phyloP scores from a whole-genome alignment of 768 basidiomycete species.

The Suillus subalutaceus region DNA sequence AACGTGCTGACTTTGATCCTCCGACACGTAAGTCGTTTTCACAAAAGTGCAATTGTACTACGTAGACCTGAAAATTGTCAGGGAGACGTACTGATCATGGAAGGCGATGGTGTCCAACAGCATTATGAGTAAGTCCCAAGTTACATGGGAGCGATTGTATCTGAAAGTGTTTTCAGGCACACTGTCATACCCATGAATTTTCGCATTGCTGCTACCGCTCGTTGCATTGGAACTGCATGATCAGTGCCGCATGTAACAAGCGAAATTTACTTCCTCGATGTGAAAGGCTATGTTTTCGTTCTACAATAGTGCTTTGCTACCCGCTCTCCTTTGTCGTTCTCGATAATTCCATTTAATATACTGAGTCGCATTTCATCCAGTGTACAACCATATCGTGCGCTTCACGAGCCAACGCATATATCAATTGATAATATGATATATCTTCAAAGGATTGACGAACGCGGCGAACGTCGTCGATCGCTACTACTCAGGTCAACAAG shows the following conservation, averaged over 20 bases:
- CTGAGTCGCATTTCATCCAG: neutral
- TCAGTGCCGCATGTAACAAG: neutral
- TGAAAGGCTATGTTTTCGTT: neutral
- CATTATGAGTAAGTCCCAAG: conserved; percentile 62
- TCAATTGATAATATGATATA: neutral
- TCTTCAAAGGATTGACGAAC: neutral
- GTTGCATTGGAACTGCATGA: conserved; percentile 51
- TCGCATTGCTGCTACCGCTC: conserved; percentile 80
- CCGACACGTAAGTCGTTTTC: conserved; percentile 56
- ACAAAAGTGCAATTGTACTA: neutral
- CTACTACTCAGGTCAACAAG: neutral
- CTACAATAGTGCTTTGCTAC: neutral
- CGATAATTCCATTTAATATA: neutral
- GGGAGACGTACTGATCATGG: conserved; percentile 83
- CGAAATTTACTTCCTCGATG: neutral
- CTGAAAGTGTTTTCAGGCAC: conserved; percentile 51
- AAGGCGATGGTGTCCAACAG: conserved; percentile 66
- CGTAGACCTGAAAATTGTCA: conserved; percentile 32
- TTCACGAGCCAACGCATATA: neutral
- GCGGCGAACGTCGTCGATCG: neutral
- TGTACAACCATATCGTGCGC: neutral
- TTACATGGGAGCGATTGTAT: conserved; percentile 11
- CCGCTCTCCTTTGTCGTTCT: neutral
- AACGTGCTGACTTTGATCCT: conserved; percentile 59
- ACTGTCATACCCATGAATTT: conserved; percentile 76